Base-by-base conservation (phyloP, 805 yeast species). In the Saccharomycopsis vini region DNA sequence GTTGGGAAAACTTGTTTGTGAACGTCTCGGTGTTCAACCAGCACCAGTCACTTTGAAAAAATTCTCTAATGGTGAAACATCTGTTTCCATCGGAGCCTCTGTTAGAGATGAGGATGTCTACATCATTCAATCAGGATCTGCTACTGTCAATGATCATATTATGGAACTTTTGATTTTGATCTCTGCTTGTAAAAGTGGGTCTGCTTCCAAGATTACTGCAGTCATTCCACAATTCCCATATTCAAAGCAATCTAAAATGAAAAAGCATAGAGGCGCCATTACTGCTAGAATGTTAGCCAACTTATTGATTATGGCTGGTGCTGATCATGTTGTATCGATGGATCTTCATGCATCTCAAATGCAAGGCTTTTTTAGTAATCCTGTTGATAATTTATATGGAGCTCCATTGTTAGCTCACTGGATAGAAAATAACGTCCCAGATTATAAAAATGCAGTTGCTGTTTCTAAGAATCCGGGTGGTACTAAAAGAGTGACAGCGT, bases 401-500 rank as follows among this genome's bases (percentile, higher is more conserved):
- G 96, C 95, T 2, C 98, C 98, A 39, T 85, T 95, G 33, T 72
- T 92, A 54, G 97, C 96, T 23, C 76, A 85, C 55, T 92, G 98
- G 98, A 90, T 92, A 56, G 79, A 83, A 55, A 92, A 83, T 61
- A 83, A 92, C 56, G 81, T 92, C 39, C 79, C 80, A 30, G 87
- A 90, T 58, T 87, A 85, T 70, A 71, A 77, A 54, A 79, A 81
- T 49, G 90, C 95, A 2, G 98, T 94, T 21, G 95, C 92, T 43
- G 98, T 92, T 10, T 88, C 97, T n/a, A 92, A 92, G 62, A 92
- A 92, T 64, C 97, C 99, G 18, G 99, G 98, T 51, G 98, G 98
- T 45, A 89, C 99, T 18, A 92, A 92, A 62, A 76, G 98, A 53
- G 99, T 92, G 43, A 92, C 99, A 16, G 89, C 97, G 1, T 71